Evolutionary conservation across 176 grass and related monocot species (phyloP), one percentile per base, ranked within the genome.

Genomic region (Aegilops speltoides): DNA sequence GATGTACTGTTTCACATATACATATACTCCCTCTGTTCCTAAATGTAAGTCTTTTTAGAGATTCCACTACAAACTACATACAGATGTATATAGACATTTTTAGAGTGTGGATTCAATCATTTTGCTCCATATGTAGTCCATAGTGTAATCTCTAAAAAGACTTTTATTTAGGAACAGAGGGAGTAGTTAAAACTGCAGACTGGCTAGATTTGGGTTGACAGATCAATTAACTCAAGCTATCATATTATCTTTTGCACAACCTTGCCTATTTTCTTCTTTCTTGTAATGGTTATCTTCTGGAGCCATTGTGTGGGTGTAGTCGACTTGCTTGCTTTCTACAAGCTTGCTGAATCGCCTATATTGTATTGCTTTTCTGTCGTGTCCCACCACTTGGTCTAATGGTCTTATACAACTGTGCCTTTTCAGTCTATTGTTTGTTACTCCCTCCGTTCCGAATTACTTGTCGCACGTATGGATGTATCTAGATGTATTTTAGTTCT

Each of bases 341-440:
- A 7, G 46, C 46, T 70, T 78, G 64, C 60, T 75, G 82, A 64
- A 70, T 76, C 43, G 34, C 61, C 73, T 84, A 2, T 41, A 32
- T 54, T 69, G 9, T 40, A 52, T 52, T 82, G 60, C 78, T 66
- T 84, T 76, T 46, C 23, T 68, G 43, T 56, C 37, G 2, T 87
- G n/a, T 60, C 22, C 72, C 22, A 76, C 5, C 24, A 62, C 28
- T 84, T 76, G 81, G 22, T 62, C 43, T 54, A 62, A 76, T 74
- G 81, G 22, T 62, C 43, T 54, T 70, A 76, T 74, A 33, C 33
- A 80, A 28, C 28, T 77, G 38, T 85, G n/a, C 37, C 23, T 86
- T 73, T 64, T 86, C 76, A 73, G 28, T 60, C 25, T 66, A 45
- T 57, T 7, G 26, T 76, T 52, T 77, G 45, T 76, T 77, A n/a